phyloP scores from a whole-genome alignment of 805 yeast species.

The Torulaspora indica region DNA sequence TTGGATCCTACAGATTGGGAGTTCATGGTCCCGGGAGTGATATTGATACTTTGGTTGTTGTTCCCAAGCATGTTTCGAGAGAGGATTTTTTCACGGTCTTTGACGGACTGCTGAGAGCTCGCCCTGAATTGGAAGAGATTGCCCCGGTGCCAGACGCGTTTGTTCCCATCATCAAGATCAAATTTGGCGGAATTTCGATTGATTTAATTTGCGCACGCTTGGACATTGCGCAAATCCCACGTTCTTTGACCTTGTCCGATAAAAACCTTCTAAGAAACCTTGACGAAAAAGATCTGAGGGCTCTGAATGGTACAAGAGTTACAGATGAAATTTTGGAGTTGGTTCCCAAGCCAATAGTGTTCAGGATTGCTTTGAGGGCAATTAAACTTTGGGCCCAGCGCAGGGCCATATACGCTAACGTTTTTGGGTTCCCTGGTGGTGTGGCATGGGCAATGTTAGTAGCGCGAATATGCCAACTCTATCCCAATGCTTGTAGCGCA shows the following conservation, averaged over 20 bases:
- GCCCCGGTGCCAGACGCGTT: constrained; percentile 94
- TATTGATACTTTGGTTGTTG: constrained; percentile 94
- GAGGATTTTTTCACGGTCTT: constrained; percentile 86
- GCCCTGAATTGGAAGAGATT: constrained; percentile 85
- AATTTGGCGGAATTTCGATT: constrained; percentile 85
- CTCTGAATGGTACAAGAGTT: constrained; percentile 93
- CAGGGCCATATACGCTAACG: constrained; percentile 89
- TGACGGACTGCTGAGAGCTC: constrained; percentile 57
- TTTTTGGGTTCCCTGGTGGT: constrained; percentile 98
- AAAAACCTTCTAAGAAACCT: constrained; percentile 80
- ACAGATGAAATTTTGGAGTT: constrained; percentile 87
- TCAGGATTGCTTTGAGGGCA: constrained; percentile 87
- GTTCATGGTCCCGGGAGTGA: constrained; percentile 98
- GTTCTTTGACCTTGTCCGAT: constrained; percentile 68
- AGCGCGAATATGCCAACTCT: constrained; percentile 94
- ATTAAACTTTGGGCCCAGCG: constrained; percentile 96
- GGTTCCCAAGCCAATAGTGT: constrained; percentile 90
- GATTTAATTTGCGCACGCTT: constrained; percentile 84
- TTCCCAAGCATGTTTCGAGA: constrained; percentile 89
- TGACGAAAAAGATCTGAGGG: constrained; percentile 86
- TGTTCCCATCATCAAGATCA: constrained; percentile 92
- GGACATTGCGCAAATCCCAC: constrained; percentile 79
- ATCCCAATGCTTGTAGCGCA: constrained; percentile 94
- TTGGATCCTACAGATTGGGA: constrained; percentile 90
- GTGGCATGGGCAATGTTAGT: constrained; percentile 99